These are phyloP conservation scores for Ophiostoma australiae DNA, from an alignment of 2,329 filamentous ascomycete species.

Conservation along the genomic window DNA sequence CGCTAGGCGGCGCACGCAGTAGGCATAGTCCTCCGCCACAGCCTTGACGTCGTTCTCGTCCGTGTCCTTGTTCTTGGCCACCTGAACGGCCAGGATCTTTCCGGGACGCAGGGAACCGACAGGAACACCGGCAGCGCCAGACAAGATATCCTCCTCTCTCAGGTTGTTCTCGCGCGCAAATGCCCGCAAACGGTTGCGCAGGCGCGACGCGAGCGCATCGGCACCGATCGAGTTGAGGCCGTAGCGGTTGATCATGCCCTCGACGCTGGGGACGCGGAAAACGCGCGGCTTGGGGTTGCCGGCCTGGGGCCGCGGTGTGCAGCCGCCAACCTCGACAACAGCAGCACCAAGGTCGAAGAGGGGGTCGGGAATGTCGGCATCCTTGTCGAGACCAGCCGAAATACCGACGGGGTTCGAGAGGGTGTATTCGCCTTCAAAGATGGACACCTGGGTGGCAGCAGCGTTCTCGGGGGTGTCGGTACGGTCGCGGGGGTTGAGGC, in stretches of 20 bases:
- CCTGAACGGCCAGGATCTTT: conserved; percentile 78
- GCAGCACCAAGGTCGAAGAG: conserved; percentile 80
- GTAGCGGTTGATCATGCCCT: conserved; percentile 91
- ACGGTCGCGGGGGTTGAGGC: conserved; percentile 78
- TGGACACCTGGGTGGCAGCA: conserved; percentile 41
- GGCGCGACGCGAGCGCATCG: conserved; percentile 72
- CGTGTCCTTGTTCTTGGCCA: conserved; percentile 95
- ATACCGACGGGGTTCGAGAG: conserved; percentile 87
- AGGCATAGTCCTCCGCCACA: conserved; percentile 77
- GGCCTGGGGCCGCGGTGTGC: conserved; percentile 78
- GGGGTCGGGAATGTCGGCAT: conserved; percentile 79
- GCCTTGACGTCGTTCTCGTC: conserved; percentile 78
- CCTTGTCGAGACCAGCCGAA: conserved; percentile 93
- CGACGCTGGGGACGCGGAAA: conserved; percentile 76
- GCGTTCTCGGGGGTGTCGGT: conserved; percentile 39
- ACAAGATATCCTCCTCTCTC: conserved; percentile 66
- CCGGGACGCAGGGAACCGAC: conserved; percentile 75
- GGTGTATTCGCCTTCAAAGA: conserved; percentile 62
- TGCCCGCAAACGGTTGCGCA: conserved; percentile 70
- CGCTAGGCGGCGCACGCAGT: conserved; percentile 76
- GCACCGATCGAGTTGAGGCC: conserved; percentile 90
- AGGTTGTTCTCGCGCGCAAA: conserved; percentile 70
- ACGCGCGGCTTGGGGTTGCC: conserved; percentile 86
- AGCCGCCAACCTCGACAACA: conserved; percentile 87
- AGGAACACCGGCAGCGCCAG: conserved; percentile 67